Evolutionary conservation across 2,329 filamentous ascomycete genomes (phyloP), one percentile per base, ranked within the genome.

Genomic region (Colletotrichum trifolii): DNA sequence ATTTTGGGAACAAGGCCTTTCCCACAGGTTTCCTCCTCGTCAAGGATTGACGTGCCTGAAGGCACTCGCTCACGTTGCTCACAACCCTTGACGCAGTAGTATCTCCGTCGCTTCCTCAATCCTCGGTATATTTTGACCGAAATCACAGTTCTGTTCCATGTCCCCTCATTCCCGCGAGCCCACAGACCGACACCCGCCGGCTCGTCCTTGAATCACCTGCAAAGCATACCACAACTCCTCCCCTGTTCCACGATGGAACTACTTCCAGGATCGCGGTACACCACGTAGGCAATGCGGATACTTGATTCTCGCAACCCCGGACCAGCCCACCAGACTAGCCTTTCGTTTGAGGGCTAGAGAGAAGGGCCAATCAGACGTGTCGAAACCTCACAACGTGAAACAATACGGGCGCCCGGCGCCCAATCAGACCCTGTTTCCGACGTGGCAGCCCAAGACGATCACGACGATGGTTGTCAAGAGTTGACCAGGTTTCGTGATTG

Each of bases 381-480:
- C 17, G 34, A 25, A 35, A 43, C 36, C 43, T 38, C 45, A 54
- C 43, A 60, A 59, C 64, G 54, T 66, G 64, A 66, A 66, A 66
- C 64, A 34, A 58, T 48, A 64, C 38, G 48, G 49, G 49, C 43
- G 54, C 49, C 54, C 36, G 33, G 36, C n/a, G 42, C 53, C 63
- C 64, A 66, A 66, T 64, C 48, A 64, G 47, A 38, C 36, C 43
- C 40, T 46, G 60, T 54, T 64, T 54, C 35, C 25, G 54, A 64
- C 61, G 60, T 55, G 64, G 64, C 54, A 64, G 54, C 64, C 47
- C 53, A 38, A 54, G 58, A 45, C 58, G 58, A 66, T 66, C 63
- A 66, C 36, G 36, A 57, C 45, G 17, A 58, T 11, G 50, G 46
- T 45, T 58, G 46, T 49, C 38, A 58, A 43, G 17, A 58, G 34